Evolutionary conservation across 805 yeast species (phyloP).

Genomic region (Barnettozyma salicaria): DNA sequence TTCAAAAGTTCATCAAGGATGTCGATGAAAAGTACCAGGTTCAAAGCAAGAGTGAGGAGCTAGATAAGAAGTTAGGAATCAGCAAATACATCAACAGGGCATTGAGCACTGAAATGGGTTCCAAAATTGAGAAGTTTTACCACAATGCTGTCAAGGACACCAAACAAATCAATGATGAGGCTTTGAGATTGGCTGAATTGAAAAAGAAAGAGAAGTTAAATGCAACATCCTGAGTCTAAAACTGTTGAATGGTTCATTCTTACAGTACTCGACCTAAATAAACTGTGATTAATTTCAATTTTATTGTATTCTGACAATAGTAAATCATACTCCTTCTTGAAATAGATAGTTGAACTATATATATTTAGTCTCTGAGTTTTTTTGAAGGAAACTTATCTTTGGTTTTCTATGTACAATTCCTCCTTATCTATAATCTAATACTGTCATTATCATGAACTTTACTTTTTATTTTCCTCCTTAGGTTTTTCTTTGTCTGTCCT

Average conservation of each 20-base stretch:
- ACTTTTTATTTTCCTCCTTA: background rate
- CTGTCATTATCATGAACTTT: too few relatives aligned
- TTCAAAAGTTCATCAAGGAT: conserved; percentile 47
- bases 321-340: too few relatives aligned
- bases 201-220: conserved; percentile 30
- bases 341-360: too few relatives aligned
- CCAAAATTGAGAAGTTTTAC: conserved; percentile 57
- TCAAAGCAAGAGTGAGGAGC: conserved; percentile 29
- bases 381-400: too few relatives aligned
- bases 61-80: conserved; percentile 24
- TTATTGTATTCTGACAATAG: background rate
- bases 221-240: background rate
- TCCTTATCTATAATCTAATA: too few relatives aligned
- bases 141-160: conserved; percentile 49
- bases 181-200: conserved; percentile 60
- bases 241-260: too few relatives aligned
- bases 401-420: too few relatives aligned
- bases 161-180: conserved; percentile 65
- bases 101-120: conserved; percentile 38
- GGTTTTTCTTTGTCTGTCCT: background rate
- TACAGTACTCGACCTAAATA: too few relatives aligned
- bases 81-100: conserved; percentile 33
- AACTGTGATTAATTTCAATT: too few relatives aligned
- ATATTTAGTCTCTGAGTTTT: too few relatives aligned
- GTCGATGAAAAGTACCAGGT: conserved; percentile 52